Base-by-base conservation (phyloP, 345 rosid genomes). In the Rhodomyrtus tomentosa region DNA sequence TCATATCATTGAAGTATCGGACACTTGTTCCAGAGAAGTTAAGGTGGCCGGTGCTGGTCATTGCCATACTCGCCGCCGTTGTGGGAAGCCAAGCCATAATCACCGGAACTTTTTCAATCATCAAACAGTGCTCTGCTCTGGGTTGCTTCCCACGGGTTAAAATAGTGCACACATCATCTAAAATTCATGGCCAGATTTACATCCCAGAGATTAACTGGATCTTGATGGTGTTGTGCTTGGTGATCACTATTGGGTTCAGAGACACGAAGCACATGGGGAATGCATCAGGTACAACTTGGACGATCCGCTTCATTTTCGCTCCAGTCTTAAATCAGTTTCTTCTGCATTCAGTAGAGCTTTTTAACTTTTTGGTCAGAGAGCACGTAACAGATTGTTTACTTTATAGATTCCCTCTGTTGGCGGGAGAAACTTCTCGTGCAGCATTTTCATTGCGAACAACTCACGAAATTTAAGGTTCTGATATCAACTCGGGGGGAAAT, bases 131-230 rank as follows among this genome's bases (percentile, higher is more conserved):
- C 89, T 93, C 98, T 42, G 90, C 99, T 4, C 90, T 96, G 72
- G 93, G 95, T 84, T 96, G 97, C 88, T 95, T 96, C 88, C 99
- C 99, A 0, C 90, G 88, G 84, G 99, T 96, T 49, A 96, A 95
- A 89, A 90, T 96, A 29, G 93, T 96, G 82, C 99, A 96, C 90
- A 96, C 99, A 10, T 96, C 99, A 22, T 92, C 97, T 8, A 94
- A 93, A 89, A 91, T 96, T 83, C 98, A 96, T 42, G 99, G 99
- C 73, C 99, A 96, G 90, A 95, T 96, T 56, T 95, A 95, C 88
- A 96, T 96, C 86, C 99, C 99, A 0, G 99, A 96, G 91, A 95
- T 96, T 56, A 96, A 96, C 74, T 96, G 99, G 99, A 92, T 89
- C 48, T 89, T 96, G 91, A 95, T 95, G 99, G 42, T 94, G 49